Evolutionary conservation across 768 basidiomycete genomes (phyloP).

Genomic region (Pseudohyphozyma bogoriensis): DNA sequence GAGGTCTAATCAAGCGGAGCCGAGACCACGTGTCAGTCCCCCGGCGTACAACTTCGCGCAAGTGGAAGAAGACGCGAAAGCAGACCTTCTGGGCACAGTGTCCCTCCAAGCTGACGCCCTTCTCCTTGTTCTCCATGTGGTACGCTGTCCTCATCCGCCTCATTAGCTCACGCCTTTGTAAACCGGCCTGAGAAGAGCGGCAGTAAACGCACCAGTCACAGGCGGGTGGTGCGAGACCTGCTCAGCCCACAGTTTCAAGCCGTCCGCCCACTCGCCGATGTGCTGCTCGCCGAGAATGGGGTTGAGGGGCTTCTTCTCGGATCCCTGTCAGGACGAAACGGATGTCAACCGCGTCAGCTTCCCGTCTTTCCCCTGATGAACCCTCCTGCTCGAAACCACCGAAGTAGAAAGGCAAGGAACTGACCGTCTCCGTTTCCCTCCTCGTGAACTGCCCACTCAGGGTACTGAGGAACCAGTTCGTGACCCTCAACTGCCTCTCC

Average conservation of each 20-base stretch:
- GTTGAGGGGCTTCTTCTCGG: constrained; percentile 98
- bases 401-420: not conserved
- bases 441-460: constrained; percentile 65
- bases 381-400: not conserved
- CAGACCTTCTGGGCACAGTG: constrained; percentile 65
- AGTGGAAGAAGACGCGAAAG: not conserved
- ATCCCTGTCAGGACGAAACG: constrained; percentile 45
- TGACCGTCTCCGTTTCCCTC: constrained; percentile 20
- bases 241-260: constrained; percentile 24
- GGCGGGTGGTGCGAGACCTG: constrained; percentile 76
- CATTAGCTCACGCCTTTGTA: not conserved
- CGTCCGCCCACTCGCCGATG: constrained; percentile 29
- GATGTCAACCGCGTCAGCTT: not conserved
- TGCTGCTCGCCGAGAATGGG: constrained; percentile 38
- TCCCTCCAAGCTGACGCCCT: constrained; percentile 66
- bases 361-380: not conserved
- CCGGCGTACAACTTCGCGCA: too few species aligned
- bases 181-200: not conserved
- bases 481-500: constrained; percentile 64
- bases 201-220: constrained; percentile 37
- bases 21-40: constrained; percentile 91
- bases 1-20: too few species aligned
- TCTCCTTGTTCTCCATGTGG: constrained; percentile 67
- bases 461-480: constrained; percentile 94
- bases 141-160: constrained; percentile 51